Conservation (phyloP, 2,329 filamentous ascomycete genomes). For the Chaetomium sp. region DNA sequence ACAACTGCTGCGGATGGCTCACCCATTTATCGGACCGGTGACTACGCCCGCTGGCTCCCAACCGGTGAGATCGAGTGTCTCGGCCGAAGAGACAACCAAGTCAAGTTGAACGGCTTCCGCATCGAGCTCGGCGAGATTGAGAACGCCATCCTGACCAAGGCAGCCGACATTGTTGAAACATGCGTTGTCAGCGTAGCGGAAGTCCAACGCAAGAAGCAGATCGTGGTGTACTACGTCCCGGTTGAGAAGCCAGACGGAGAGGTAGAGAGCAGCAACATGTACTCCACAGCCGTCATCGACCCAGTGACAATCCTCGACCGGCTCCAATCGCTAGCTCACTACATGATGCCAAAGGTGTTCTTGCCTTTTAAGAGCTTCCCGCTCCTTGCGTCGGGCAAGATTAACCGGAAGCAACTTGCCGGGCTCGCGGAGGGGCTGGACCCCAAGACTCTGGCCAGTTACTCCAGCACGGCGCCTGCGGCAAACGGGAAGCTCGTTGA, state of each 20-base stretch:
- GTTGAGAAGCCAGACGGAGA: background rate
- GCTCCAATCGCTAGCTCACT: background rate
- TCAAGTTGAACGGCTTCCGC: conserved; percentile 4
- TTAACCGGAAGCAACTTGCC: background rate
- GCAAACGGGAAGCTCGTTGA: background rate
- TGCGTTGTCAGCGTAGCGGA: background rate
- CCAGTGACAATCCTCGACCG: background rate
- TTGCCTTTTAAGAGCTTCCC: background rate
- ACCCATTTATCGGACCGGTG: background rate
- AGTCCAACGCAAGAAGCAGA: background rate
- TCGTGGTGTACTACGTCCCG: background rate
- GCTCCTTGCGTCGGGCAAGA: background rate
- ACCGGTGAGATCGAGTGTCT: conserved; percentile 7
- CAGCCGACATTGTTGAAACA: background rate
- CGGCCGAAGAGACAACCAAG: conserved; percentile 1
- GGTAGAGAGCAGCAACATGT: background rate
- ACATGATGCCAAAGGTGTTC: background rate
- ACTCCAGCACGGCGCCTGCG: background rate
- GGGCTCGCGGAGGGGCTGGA: background rate
- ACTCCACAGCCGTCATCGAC: background rate
- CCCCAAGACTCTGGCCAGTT: background rate
- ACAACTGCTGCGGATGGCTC: background rate
- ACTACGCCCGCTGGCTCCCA: conserved; percentile 5
- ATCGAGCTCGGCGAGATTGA: conserved; percentile 12
- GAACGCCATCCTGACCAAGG: background rate